A percentile compares a stretch with the other conserved stretches of the same genome.
Conservation (phyloP, 345 rosid species). For the Citrus unshiu region DNA sequence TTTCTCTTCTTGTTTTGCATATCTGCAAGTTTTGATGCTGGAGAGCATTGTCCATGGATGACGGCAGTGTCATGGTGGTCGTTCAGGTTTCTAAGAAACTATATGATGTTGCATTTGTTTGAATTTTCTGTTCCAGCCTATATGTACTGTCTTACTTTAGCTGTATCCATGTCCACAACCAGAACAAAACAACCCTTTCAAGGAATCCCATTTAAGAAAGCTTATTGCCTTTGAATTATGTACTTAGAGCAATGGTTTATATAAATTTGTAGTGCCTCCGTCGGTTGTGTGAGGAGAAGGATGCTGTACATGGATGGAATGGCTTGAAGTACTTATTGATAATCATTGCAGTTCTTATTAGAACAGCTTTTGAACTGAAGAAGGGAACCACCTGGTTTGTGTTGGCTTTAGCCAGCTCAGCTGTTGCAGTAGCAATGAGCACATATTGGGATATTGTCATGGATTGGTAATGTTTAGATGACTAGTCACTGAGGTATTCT, state of each 20-base stretch:
- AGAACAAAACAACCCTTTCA: background rate
- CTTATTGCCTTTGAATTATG: background rate
- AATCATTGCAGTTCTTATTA: constrained; percentile 54
- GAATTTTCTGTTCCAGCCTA: background rate
- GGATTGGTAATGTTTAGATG: constrained; percentile 48
- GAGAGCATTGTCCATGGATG: background rate
- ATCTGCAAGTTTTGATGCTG: background rate
- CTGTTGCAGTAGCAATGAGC: constrained; percentile 38
- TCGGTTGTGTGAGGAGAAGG: constrained; percentile 56
- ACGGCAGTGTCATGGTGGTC: background rate
- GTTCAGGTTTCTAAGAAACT: background rate
- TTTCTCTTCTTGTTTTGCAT: background rate
- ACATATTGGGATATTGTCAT: constrained; percentile 69
- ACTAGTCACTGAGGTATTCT: background rate
- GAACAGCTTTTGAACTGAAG: constrained; percentile 58
- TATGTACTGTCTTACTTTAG: background rate
- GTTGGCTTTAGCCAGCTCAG: constrained; percentile 61
- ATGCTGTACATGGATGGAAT: constrained; percentile 47
- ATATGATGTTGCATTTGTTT: background rate
- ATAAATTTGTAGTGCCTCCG: constrained; percentile 49
- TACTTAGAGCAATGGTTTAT: background rate
- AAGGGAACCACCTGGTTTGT: constrained; percentile 55
- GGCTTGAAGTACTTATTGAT: constrained; percentile 60
- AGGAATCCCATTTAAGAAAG: background rate
- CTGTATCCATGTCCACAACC: background rate